phyloP scores from a whole-genome alignment of 345 rosid genomes.

The Brassica napus region DNA sequence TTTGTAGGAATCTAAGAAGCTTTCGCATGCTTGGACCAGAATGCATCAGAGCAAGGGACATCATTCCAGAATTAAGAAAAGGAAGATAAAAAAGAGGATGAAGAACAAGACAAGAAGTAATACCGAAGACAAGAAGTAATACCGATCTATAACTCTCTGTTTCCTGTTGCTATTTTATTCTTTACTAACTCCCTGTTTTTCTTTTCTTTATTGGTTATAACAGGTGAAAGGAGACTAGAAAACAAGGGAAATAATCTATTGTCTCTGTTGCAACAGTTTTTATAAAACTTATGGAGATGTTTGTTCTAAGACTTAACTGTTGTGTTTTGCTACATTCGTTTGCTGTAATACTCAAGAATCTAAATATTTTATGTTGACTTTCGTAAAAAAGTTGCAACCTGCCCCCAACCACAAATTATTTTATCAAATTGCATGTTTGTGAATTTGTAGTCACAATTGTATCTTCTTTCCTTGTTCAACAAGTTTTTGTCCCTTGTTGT shows the following conservation, averaged over 20 bases:
- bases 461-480: too few species aligned
- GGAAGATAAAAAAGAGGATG: not conserved
- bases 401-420: too few species aligned
- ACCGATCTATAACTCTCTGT: not conserved
- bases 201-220: not conserved
- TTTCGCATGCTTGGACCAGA: constrained; percentile 44
- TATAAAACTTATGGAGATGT: not conserved
- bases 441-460: too few species aligned
- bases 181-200: not conserved
- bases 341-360: too few species aligned
- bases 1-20: constrained; percentile 65
- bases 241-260: not conserved
- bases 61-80: too few species aligned
- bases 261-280: not conserved
- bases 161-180: not conserved
- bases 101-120: too few species aligned
- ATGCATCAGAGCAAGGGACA: constrained; percentile 73
- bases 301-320: not conserved
- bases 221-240: not conserved
- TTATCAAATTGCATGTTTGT: too few species aligned
- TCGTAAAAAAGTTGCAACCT: too few species aligned
- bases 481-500: too few species aligned
- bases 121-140: too few species aligned
- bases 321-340: not conserved
- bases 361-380: too few species aligned